Conservation (phyloP, 306 rosid species). For the Cucumis melo region DNA sequence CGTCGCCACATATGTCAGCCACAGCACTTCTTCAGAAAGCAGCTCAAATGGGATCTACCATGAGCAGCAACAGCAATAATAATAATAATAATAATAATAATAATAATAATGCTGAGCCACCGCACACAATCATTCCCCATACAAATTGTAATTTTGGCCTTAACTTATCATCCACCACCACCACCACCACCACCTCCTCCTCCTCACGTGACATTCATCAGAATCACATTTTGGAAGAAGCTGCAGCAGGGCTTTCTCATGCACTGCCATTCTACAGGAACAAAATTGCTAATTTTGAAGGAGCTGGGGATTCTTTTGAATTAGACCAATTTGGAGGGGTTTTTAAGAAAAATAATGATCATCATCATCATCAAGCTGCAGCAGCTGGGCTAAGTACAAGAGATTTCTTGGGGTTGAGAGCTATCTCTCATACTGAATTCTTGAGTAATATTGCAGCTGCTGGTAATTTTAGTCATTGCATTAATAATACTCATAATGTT, state of each 20-base stretch:
- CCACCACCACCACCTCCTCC: conserved; percentile 16
- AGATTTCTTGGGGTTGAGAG: conserved; percentile 81
- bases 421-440: conserved; percentile 58
- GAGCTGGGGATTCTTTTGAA: conserved; percentile 33
- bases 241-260: background rate
- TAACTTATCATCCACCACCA: conserved; percentile 23
- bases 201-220: conserved; percentile 32
- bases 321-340: conserved; percentile 39
- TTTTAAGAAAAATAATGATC: background rate
- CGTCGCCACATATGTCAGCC: conserved; percentile 88
- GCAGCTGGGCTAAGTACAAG: conserved; percentile 16
- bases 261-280: background rate
- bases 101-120: background rate
- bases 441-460: conserved; percentile 37
- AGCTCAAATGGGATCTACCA: conserved; percentile 88
- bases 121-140: background rate
- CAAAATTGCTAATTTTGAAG: background rate
- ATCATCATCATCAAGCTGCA: background rate
- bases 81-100: background rate
- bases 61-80: conserved; percentile 10
- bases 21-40: conserved; percentile 96
- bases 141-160: conserved; percentile 22
- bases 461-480: conserved; percentile 43
- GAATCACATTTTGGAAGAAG: background rate
- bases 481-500: conserved; percentile 5